Evolutionary conservation across 257 asterid genomes (phyloP), one percentile per base, ranked within the genome.

Genomic region (Fraxinus excelsior): DNA sequence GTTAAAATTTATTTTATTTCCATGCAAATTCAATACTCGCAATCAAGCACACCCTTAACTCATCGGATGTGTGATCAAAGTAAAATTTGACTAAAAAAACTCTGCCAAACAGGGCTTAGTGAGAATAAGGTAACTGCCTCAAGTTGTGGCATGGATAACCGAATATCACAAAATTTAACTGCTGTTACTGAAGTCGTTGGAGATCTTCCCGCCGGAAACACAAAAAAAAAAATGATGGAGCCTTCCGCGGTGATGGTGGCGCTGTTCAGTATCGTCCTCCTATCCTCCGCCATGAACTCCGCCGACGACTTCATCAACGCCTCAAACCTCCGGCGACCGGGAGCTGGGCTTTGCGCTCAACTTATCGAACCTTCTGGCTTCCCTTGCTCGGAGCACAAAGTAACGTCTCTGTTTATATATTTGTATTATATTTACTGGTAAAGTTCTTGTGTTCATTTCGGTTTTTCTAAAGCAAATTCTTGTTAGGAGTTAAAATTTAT

Each of bases 371-470:
- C 96, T 73, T 60, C 82, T 46, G 99, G 99, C 74, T 91, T 84
- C 85, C 96, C 94, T 71, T 95, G 98, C 94, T 71, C 86, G 13
- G 98, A 95, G 67, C 94, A 95, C 89, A 80, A 71, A 9, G 99
- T 95, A 89, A 80, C 28, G 21, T 78, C 79, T 71, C 80, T 71
- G 69, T 58, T 78, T 74, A 3, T 14, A 31, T 78, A 42, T 58
- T 42, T 65, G 9, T 74, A 13, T 56, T 62, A 53, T 29, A 49
- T 66, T 67, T 29, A 12, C 5, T 14, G 35, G 32, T 31, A 32
- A 37, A 51, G 35, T 25, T 25, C 16, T 9, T 62, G 2, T 9
- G 8, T 26, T 0, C 26, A 3, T 25, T 62, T 62, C 8, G 34
- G 34, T 23, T 23, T 62, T 10, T 62, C 34, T 25, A 26, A 62